phyloP scores from a whole-genome alignment of 1,284 basidiomycete species.

The Ceratobasidium sp. region DNA sequence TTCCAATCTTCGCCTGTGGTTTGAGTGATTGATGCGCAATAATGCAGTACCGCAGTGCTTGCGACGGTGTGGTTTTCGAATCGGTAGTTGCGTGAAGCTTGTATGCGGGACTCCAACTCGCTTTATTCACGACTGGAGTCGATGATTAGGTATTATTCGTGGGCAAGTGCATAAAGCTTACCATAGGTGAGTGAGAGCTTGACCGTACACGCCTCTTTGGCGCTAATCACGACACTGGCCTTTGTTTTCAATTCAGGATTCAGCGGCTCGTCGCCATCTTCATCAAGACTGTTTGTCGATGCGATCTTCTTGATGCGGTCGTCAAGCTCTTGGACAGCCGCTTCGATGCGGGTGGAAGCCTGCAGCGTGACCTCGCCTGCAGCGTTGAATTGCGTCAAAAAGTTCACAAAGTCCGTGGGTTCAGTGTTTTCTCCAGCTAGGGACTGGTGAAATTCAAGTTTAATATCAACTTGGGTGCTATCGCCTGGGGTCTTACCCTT shows the following conservation, averaged over 20 bases:
- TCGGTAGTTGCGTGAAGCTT: slow-evolving; percentile 61
- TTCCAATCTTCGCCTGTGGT: slow-evolving; percentile 67
- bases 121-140: slow-evolving; percentile 57
- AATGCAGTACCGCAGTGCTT: slow-evolving; percentile 58
- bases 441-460: slow-evolving; percentile 54
- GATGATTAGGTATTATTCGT: neutral
- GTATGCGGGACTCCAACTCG: slow-evolving; percentile 61
- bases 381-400: slow-evolving; percentile 55
- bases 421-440: slow-evolving; percentile 55
- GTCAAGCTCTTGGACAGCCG: slow-evolving; percentile 44
- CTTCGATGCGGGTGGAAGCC: slow-evolving; percentile 52
- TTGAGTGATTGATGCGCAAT: slow-evolving; percentile 62
- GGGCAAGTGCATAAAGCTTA: slow-evolving; percentile 47
- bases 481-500: slow-evolving; percentile 6
- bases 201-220: slow-evolving; percentile 50
- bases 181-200: slow-evolving; percentile 63
- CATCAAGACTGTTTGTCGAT: slow-evolving; percentile 45
- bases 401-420: slow-evolving; percentile 49
- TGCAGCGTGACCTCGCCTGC: slow-evolving; percentile 51
- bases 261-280: slow-evolving; percentile 52
- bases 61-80: slow-evolving; percentile 52
- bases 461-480: slow-evolving; percentile 49
- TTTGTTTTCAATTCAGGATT: slow-evolving; percentile 44
- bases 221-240: slow-evolving; percentile 41
- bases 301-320: slow-evolving; percentile 46